Base-by-base conservation (phyloP, 352 stramenopile species). In the Phytopythium chamaehyphon region DNA sequence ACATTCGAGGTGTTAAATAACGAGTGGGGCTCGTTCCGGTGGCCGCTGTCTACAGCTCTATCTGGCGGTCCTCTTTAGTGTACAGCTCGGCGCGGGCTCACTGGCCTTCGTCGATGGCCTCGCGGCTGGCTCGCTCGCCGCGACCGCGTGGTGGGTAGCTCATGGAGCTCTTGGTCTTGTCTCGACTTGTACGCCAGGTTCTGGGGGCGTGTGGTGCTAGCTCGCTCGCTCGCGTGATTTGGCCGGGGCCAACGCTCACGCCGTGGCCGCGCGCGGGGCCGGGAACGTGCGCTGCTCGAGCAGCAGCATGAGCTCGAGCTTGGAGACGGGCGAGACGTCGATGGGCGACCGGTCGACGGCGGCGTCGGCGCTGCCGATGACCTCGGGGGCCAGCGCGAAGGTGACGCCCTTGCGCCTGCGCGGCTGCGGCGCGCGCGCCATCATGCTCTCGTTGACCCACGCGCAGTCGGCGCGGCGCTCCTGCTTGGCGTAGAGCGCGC, bases 201-300 rank as follows among this genome's bases (percentile, higher is more conserved):
- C 15, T 11, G 1, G 28, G 15, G 9, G 23, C 21, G 26, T n/a
- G 43, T 38, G 16, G 28, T 15, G 28, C 16, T 49, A 12, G 14
- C 10, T 19, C n/a, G 22, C 14, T 18, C 10, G 43, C 3, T n/a
- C 5, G 26, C 26, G 35, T n/a, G n/a, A n/a, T n/a, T n/a, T n/a
- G n/a, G n/a, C n/a, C n/a, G n/a, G n/a, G n/a, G n/a, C n/a, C n/a
- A n/a, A n/a, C 33, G 60, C 28, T 39, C 60, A 54, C 31, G 56
- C 50, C 35, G 46, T 11, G 19, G 21, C 19, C 18, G 46, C 33
- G 19, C 14, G 46, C 31, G 21, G 55, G 3, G 46, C 59, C 9
- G 82, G 82, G 50, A 92, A 92, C 23, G 66, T 86, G 57, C 82
- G 78, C 61, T 90, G 74, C 26, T 74, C 85, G 28, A 90, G 70